Base-by-base conservation (phyloP, 1,284 basidiomycete species). In the Austroboletus novae-zelandiae region DNA sequence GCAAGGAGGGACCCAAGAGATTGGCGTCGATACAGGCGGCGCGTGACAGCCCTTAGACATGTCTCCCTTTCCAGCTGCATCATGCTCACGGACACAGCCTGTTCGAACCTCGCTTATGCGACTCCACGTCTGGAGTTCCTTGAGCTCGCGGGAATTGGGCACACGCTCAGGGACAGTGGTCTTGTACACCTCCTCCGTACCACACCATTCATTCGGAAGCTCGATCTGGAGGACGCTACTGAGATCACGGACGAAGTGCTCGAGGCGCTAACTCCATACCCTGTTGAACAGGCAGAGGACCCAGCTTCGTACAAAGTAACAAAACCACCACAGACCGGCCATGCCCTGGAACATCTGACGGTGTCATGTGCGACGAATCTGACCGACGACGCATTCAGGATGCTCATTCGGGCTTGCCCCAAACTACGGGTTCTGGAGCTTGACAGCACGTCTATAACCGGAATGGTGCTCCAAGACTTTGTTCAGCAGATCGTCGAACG, bases 141-240 rank as follows among this genome's bases (percentile, higher is more conserved):
- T 34, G 94, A 98, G 70, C 67, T 96, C 51, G 90, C 89, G 1
- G 83, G 86, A 8, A 82, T 92, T 39, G 86, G 88, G 3, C 61
- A 74, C n/a, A 79, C 81, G 41, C 64, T 93, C 52, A 78, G 77
- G 53, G 83, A 91, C 53, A 79, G 78, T 3, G 89, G 90, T 3
- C 68, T 97, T 9, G 71, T 90, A n/a, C 76, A 76, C 40, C 74
- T 97, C 17, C 69, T 97, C 34, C 68, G 71, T 40, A 89, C 86
- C 10, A 86, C 84, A 7, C 88, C 89, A 0, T 65, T 75, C 51
- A 82, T 98, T 44, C 75, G 83, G 46, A 82, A 80, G 47, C 69
- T 98, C 40, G 95, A 98, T 64, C 71, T 98, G 30, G 95, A 97
- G 65, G 87, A 91, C 54, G 90, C 90, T 3, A 71, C 70, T 14